Evolutionary conservation across 75 land plant genomes (phyloP).

Genomic region (Azolla pinnata): DNA sequence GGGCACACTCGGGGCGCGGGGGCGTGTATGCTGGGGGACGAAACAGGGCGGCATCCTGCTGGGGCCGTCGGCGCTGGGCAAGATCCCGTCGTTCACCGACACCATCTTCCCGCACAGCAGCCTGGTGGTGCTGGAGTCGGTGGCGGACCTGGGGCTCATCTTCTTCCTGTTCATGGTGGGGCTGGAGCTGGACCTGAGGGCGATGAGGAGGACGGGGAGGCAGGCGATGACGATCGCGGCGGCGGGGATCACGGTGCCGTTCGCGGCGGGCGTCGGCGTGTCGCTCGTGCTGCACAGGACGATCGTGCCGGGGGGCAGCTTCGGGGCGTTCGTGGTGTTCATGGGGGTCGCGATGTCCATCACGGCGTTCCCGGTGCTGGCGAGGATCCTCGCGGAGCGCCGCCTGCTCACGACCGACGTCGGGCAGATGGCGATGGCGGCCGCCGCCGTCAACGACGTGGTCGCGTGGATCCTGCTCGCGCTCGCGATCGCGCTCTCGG

Average conservation of each 20-base stretch:
- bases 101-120: slow-evolving; percentile 48
- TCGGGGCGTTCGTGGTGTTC: slow-evolving; percentile 55
- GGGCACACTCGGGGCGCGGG: too few relatives aligned
- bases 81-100: slow-evolving; percentile 27
- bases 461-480: slow-evolving; percentile 84
- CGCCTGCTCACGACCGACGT: slow-evolving; percentile 79
- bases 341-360: slow-evolving; percentile 85
- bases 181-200: slow-evolving; percentile 50
- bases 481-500: slow-evolving; percentile 71
- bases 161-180: slow-evolving; percentile 85
- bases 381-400: slow-evolving; percentile 78
- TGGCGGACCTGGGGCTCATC: slow-evolving; percentile 65
- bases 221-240: slow-evolving; percentile 45
- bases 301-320: slow-evolving; percentile 33
- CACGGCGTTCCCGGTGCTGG: slow-evolving; percentile 84
- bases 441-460: slow-evolving; percentile 85
- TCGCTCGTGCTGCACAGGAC: slow-evolving; percentile 45
- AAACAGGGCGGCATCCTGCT: slow-evolving; percentile 64
- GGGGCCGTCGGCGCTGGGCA: slow-evolving; percentile 71
- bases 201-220: slow-evolving; percentile 49
- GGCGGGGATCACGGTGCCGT: slow-evolving; percentile 58
- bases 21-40: too few relatives aligned
- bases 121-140: slow-evolving; percentile 50
- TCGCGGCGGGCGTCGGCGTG: slow-evolving; percentile 49
- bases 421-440: slow-evolving; percentile 78